These are phyloP conservation scores for Artomyces pyxidatus DNA, from an alignment of 768 basidiomycete species.

Conservation along the genomic window DNA sequence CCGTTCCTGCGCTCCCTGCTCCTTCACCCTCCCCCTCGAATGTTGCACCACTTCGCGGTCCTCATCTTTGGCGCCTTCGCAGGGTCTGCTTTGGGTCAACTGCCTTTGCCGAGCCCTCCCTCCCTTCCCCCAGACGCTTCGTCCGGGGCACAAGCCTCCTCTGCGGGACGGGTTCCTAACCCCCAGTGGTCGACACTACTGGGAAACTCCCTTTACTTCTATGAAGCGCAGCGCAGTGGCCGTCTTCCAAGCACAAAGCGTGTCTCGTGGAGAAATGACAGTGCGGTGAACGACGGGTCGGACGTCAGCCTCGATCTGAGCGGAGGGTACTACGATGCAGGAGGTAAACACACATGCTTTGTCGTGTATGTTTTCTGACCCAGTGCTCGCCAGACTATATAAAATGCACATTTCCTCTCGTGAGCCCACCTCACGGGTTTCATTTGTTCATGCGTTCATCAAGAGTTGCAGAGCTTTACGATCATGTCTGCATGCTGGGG, in stretches of 20 bases:
- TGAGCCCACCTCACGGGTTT: constrained; percentile 24
- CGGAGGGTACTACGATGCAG: constrained; percentile 92
- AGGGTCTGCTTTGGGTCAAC: constrained; percentile 38
- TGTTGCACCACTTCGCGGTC: neutral
- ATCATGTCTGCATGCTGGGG: constrained; percentile 90
- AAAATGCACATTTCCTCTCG: constrained; percentile 82
- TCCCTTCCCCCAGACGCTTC: constrained; percentile 56
- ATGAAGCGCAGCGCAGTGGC: constrained; percentile 87
- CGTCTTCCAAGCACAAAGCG: constrained; percentile 58
- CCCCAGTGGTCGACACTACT: constrained; percentile 76
- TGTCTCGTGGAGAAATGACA: constrained; percentile 83
- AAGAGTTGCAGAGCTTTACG: constrained; percentile 52
- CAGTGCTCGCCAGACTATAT: constrained; percentile 76
- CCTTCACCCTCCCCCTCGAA: neutral
- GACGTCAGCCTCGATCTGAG: constrained; percentile 68
- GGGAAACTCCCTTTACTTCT: constrained; percentile 80
- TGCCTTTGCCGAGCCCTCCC: constrained; percentile 56
- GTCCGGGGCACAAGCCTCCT: constrained; percentile 43
- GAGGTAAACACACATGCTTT: constrained; percentile 49
- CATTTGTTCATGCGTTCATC: neutral
- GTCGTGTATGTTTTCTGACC: no score
- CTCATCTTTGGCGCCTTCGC: constrained; percentile 13
- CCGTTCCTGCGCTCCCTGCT: neutral
- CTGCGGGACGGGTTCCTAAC: constrained; percentile 40
- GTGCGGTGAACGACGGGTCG: constrained; percentile 66